Base-by-base conservation (phyloP, 2,329 filamentous ascomycete species). In the Aspergillus phoenicis region DNA sequence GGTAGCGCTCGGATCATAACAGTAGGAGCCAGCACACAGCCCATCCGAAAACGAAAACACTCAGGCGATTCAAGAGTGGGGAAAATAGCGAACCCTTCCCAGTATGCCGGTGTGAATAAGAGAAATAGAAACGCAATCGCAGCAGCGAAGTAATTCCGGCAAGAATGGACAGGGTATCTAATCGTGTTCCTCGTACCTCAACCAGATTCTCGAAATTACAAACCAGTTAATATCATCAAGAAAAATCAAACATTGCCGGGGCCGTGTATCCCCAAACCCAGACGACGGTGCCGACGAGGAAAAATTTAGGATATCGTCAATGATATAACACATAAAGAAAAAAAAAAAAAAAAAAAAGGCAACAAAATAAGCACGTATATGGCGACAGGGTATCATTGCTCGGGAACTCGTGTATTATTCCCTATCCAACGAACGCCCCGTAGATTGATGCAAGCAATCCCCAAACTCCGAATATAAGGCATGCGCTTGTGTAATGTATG, bases 371-470 rank as follows among this genome's bases (percentile, higher is more conserved):
- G 59, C 65, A 64, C 61, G 57, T 61, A 66, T 71, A 74, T 60
- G 66, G 57, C 61, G 54, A 73, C 69, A 74, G 71, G 72, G 73
- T 76, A 76, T 77, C 73, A 74, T 76, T 76, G 73, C 68, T 66
- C 73, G 73, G 72, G 70, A 71, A 77, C 68, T 74, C 75, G 75
- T 78, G 61, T 78, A 77, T 77, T 70, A 71, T 77, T 75, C 62
- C 75, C 74, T 67, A 67, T 64, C 65, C 73, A 76, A 76, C 71
- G 66, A 54, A 54, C 52, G 52, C 52, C 70, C 75, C 72, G 59
- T 60, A 56, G 57, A 30, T 63, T n/a, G 53, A 26, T 57, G 47
- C 36, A 66, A 56, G 47, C 53, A 45, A 49, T 54, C 22, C 39
- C 56, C 45, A 48, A 61, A 65, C 62, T 67, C 62, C 67, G 56